Evolutionary conservation across 257 asterid genomes (phyloP), one percentile per base, ranked within the genome.

Genomic region (Nicotiana noctiflora): DNA sequence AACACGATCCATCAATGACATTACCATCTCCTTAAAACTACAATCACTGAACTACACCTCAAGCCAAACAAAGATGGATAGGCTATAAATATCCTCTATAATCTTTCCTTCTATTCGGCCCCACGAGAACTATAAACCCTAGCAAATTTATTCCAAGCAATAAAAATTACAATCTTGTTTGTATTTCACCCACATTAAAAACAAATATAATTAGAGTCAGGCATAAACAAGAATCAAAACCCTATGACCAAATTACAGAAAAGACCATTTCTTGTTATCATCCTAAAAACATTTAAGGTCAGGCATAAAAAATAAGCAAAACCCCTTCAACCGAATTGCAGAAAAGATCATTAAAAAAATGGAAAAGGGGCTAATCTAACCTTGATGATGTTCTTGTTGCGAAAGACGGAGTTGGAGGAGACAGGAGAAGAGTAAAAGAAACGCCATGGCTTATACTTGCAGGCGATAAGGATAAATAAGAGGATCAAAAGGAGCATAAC

Each of bases 401-500:
- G 82, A 27, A 85, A 29, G 60, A 91, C 95, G 79, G 84, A 83
- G 90, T 63, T 80, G 85, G 59, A 76, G 84, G 67, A 82, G 89
- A 83, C 34, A 82, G 53, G 85, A 91, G 86, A 81, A 86, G 88
- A 79, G 76, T 49, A 72, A 46, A 72, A 72, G 82, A 79, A 79
- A 76, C 96, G 94, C 98, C 98, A 95, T 86, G 94, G 99, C 81
- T 88, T 89, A 89, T 88, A 90, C 89, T 90, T 91, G 88, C 96
- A 93, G 86, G 94, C 93, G 89, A 95, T 84, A 82, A 93, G 75
- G 88, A 92, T 80, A 84, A 93, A 86, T 85, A 92, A 82, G 53
- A 93, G 77, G 85, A 95, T 74, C 82, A 95, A 75, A 75, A 93
- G 93, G 84, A 95, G 90, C 98, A 92, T 93, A 92, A 93, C 93